phyloP scores from a whole-genome alignment of 2,329 filamentous ascomycete species.

The Ambrosiella beaveri region DNA sequence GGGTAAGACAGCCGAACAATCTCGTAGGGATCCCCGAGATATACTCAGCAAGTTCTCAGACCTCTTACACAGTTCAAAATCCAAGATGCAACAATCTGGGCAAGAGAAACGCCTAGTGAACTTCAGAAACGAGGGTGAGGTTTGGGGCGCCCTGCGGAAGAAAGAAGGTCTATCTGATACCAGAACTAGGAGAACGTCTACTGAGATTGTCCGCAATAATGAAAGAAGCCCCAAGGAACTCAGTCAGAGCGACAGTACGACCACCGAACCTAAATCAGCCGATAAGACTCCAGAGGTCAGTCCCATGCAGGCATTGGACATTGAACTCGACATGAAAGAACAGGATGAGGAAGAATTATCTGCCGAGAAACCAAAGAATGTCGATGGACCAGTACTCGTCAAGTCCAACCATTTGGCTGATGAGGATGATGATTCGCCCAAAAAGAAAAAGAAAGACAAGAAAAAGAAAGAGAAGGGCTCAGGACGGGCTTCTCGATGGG shows the following conservation, averaged over 20 bases:
- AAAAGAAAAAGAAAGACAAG: slow-evolving; percentile 1
- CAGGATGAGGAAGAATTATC: neutral
- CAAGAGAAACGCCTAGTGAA: neutral
- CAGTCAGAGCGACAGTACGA: neutral
- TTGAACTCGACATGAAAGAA: slow-evolving; percentile 4
- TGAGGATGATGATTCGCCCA: neutral
- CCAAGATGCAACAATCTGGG: neutral
- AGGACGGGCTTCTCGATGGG: neutral
- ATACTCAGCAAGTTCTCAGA: neutral
- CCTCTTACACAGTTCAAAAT: too few species aligned
- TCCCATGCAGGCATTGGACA: neutral
- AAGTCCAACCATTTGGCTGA: neutral
- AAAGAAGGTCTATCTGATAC: neutral
- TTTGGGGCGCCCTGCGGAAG: slow-evolving; percentile 8
- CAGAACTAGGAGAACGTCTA: too few species aligned
- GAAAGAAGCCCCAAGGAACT: neutral
- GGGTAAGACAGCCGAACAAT: too few species aligned
- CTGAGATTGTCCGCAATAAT: too few species aligned
- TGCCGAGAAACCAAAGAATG: too few species aligned
- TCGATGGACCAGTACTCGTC: too few species aligned
- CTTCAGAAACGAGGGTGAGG: neutral
- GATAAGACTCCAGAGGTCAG: neutral
- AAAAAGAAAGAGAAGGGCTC: slow-evolving; percentile 6
- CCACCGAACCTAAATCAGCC: neutral
- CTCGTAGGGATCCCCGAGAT: neutral